Base-by-base conservation (phyloP, 352 stramenopile species). In the Phytophthora capsici region DNA sequence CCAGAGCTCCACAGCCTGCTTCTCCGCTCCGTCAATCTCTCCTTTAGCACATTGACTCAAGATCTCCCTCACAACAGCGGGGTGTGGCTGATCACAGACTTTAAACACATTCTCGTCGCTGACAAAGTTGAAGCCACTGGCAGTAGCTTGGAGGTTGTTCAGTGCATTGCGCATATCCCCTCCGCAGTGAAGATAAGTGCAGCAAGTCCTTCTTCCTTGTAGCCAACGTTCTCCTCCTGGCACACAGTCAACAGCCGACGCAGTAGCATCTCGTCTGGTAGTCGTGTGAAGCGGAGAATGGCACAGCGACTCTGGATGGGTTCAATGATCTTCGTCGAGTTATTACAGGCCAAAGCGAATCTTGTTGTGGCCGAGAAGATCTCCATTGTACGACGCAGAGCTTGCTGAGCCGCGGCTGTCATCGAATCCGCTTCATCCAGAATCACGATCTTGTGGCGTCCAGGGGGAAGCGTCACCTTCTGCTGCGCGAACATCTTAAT, bases 401-500 rank as follows among this genome's bases (percentile, higher is more conserved):
- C 97, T 74, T 99, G 97, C 80, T 99, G 98, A 1, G 98, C 97
- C 2, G 95, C 95, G 4, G 83, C 84, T 3, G 98, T 99, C 97
- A 99, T 99, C 36, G 82, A 95, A 64, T 99, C 98, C 7, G 97
- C 97, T 73, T 99, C 98, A 69, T 99, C 98, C 23, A 99, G 80
- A 71, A 99, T 99, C 66, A 99, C 97, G 63, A 99, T 97, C 81
- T 99, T 99, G 73, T 99, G 97, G 26, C 87, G 82, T 1, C 88
- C 87, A 0, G 89, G 84, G 7, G 93, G 90, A 17, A 98, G 80
- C 63, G 87, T 96, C 60, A 99, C 96, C 76, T 99, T 99, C 67
- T 99, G 98, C 82, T 99, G 96, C 44, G 97, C 97, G 82, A 99
- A 99, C 74, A 97, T 97, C 78, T 99, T 99, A 82, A 99, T 99